Conservation (phyloP, 495 filamentous ascomycete genomes). For the Penicillium canariense region DNA sequence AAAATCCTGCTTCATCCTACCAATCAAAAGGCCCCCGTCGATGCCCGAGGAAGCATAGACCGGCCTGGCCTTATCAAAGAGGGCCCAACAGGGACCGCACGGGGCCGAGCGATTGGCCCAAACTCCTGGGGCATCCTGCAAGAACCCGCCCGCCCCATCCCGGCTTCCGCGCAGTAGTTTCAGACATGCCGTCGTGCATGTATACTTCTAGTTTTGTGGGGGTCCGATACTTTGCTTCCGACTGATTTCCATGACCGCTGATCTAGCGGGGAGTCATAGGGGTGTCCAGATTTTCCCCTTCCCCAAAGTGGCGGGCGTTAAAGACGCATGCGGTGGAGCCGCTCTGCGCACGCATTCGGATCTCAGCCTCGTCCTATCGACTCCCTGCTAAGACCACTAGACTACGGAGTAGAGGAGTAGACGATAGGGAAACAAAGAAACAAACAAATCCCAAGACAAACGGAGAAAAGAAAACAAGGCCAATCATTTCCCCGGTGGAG, state of each 20-base stretch:
- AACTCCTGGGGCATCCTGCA: not conserved
- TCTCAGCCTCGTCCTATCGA: too few species aligned
- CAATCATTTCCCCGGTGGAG: not conserved
- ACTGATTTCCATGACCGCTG: too few species aligned
- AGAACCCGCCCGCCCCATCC: too few species aligned
- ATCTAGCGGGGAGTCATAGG: too few species aligned
- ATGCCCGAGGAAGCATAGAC: slow-evolving; percentile 2
- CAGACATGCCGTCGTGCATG: too few species aligned
- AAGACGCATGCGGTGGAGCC: slow-evolving; percentile 15
- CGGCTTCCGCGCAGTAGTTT: too few species aligned
- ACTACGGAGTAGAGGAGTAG: too few species aligned
- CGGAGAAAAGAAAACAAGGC: not conserved
- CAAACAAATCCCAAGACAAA: not conserved
- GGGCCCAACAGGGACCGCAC: not conserved
- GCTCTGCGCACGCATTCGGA: not conserved
- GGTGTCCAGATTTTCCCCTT: too few species aligned
- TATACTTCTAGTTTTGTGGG: too few species aligned
- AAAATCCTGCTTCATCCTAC: not conserved
- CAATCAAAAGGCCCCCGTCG: not conserved
- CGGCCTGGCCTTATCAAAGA: not conserved
- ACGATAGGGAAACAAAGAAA: not conserved
- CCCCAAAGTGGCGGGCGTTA: slow-evolving; percentile 8
- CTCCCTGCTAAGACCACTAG: too few species aligned
- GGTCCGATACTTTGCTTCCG: too few species aligned
- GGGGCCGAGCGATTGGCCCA: slow-evolving; percentile 16